These are phyloP conservation scores for Didymella keratinophila DNA, from an alignment of 2,329 filamentous ascomycete species.

Conservation along the genomic window DNA sequence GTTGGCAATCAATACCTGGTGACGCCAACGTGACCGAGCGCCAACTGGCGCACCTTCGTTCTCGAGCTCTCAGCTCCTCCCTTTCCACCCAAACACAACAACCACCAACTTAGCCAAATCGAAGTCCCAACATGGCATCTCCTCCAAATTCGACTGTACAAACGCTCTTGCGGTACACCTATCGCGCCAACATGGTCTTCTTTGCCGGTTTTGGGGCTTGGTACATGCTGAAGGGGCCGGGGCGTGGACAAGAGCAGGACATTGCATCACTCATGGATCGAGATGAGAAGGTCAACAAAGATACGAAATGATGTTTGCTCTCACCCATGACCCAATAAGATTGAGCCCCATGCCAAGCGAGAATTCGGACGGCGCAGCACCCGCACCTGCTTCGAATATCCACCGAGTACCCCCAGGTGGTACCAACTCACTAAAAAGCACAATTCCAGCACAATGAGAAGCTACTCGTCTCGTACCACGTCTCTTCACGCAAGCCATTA, in stretches of 20 bases:
- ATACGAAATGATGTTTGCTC: not conserved
- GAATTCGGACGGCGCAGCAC: not conserved
- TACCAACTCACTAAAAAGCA: too few relatives aligned
- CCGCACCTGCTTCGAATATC: not conserved
- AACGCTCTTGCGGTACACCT: conserved; percentile 26
- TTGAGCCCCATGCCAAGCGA: not conserved
- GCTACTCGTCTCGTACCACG: too few relatives aligned
- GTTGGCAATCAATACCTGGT: not conserved
- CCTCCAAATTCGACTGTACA: conserved; percentile 11
- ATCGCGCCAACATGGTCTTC: conserved; percentile 28
- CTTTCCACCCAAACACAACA: not conserved
- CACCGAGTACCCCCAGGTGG: too few relatives aligned
- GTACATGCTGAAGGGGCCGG: conserved; percentile 23
- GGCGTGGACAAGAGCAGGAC: conserved; percentile 8
- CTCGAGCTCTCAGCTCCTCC: not conserved
- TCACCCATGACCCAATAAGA: not conserved
- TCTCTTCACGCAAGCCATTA: too few relatives aligned
- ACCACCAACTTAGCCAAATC: not conserved
- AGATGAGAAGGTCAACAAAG: not conserved
- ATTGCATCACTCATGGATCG: not conserved
- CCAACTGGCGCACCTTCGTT: not conserved
- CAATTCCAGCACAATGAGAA: too few relatives aligned
- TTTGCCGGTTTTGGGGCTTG: conserved; percentile 27
- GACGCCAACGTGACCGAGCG: not conserved
- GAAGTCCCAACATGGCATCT: conserved; percentile 20